These are phyloP conservation scores for Monosporascus cannonballus DNA, from an alignment of 2,329 filamentous ascomycete genomes.

Conservation along the genomic window DNA sequence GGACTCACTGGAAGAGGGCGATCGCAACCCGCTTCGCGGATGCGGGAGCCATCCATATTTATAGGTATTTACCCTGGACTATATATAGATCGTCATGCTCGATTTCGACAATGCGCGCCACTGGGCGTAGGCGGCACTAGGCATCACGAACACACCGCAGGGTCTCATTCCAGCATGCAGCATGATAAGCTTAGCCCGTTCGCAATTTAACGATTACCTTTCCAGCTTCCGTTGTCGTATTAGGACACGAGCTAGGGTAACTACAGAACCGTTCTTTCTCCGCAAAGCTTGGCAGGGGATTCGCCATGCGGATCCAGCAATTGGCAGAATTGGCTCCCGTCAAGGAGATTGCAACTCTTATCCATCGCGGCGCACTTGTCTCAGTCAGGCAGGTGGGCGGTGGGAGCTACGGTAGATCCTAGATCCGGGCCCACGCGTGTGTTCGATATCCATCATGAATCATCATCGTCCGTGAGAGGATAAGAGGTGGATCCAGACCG, in stretches of 20 bases:
- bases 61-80: conserved; percentile 3
- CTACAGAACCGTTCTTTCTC: background rate
- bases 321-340: no score
- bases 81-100: background rate
- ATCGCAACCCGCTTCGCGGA: background rate
- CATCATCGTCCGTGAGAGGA: no score
- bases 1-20: conserved; percentile 4
- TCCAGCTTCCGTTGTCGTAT: conserved; percentile 17
- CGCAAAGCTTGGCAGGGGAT: background rate
- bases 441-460: no score
- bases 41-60: conserved; percentile 14
- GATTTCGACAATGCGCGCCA: background rate
- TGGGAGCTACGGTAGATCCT: no score
- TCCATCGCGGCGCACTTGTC: no score
- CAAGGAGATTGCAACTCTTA: no score
- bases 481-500: no score
- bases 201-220: conserved; percentile 9
- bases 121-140: background rate
- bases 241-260: conserved; percentile 5
- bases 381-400: no score
- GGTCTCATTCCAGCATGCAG: conserved; percentile 9
- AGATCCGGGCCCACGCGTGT: no score
- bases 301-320: no score
- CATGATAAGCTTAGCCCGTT: conserved; percentile 10
- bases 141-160: background rate